phyloP scores from a whole-genome alignment of 2,329 filamentous ascomycete genomes.

The Cladosporium sp. region DNA sequence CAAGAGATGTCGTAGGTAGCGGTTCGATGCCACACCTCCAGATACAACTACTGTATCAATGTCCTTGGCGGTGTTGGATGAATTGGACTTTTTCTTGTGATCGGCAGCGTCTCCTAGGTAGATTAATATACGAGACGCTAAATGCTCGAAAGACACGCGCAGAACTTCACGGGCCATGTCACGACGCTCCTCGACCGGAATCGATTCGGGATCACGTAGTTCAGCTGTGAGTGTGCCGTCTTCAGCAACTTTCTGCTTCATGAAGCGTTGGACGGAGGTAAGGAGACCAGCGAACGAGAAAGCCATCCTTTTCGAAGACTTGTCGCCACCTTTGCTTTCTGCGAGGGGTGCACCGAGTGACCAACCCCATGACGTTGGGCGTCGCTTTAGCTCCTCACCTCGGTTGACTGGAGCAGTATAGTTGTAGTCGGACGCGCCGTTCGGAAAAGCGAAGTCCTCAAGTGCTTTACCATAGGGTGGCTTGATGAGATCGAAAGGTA shows the following conservation, averaged over 20 bases:
- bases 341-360: slow-evolving; percentile 63
- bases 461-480: slow-evolving; percentile 79
- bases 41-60: slow-evolving; percentile 69
- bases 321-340: slow-evolving; percentile 41
- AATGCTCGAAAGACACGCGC: slow-evolving; percentile 80
- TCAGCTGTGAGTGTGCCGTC: slow-evolving; percentile 29
- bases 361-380: slow-evolving; percentile 59
- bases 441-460: slow-evolving; percentile 72
- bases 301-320: slow-evolving; percentile 45
- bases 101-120: slow-evolving; percentile 18
- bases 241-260: slow-evolving; percentile 31
- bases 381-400: slow-evolving; percentile 53
- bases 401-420: slow-evolving; percentile 59
- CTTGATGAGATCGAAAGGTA: slow-evolving; percentile 59
- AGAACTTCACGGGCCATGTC: slow-evolving; percentile 70
- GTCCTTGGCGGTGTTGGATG: slow-evolving; percentile 1
- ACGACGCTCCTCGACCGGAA: slow-evolving; percentile 59
- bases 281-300: slow-evolving; percentile 74
- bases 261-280: slow-evolving; percentile 59
- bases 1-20: slow-evolving; percentile 66
- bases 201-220: slow-evolving; percentile 31
- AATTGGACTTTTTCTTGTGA: neutral
- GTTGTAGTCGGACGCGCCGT: slow-evolving; percentile 40
- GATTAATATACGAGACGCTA: slow-evolving; percentile 69
- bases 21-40: slow-evolving; percentile 86